Evolutionary conservation across 176 grass and related monocot species (phyloP), one percentile per base, ranked within the genome.

Genomic region (Carex cristatella): DNA sequence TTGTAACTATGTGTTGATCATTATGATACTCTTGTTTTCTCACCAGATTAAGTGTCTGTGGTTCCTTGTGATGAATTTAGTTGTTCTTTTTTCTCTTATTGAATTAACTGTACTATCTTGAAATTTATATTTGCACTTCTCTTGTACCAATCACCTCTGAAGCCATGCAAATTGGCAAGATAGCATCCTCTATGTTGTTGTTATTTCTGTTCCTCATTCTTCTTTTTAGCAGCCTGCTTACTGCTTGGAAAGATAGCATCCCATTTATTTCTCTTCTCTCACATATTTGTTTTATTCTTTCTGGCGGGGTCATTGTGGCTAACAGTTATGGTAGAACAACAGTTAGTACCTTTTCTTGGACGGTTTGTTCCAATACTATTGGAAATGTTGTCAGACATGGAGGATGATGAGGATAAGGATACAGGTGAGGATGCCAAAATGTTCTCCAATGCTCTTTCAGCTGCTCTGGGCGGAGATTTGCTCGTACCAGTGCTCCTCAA

Each of bases 331-430:
- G 94, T 97, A 90, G 84, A 92, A 7, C 80, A 89, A 19, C 46
- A 51, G 9, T 89, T 97, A 18, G 92, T 92, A 0, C 94, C 94
- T 82, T 97, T 92, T 81, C 80, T 97, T 12, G 91, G 94, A 38
- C 84, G 90, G 70, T 78, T 97, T 44, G 92, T 97, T 49, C 87
- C 91, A 2, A 92, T 97, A 84, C 88, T 97, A 19, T 94, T 97
- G 94, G 88, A 97, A 85, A 92, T 97, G 92, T 14, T 97, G 65
- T 88, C 94, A 48, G 92, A 97, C 85, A 88, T 97, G 0, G 94
- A 94, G 92, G 94, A 97, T 67, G 94, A 97, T 1, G 83, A 88
- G 62, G 94, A 97, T 23, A 92, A 92, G 77, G 86, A 88, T 86
- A 92, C 94, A 80, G 92, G 89, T 40, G 87, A 92, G 16, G 82